A percentile compares a stretch with the other conserved stretches of the same genome.
phyloP scores from a whole-genome alignment of 2,329 filamentous ascomycete genomes.

The Fusarium tanahbumbuense region DNA sequence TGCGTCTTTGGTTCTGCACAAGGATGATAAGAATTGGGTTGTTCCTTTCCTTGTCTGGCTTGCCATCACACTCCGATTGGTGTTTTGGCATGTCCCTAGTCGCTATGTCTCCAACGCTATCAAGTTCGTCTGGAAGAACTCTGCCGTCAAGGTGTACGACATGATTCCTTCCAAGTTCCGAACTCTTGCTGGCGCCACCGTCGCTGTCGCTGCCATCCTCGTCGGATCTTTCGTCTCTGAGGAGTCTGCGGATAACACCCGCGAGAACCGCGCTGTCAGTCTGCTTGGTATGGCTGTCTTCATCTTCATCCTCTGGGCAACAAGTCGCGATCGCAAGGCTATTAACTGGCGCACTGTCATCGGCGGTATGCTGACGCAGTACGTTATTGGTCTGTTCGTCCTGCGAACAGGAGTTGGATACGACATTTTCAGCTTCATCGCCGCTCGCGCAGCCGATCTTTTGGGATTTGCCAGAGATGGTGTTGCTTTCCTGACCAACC shows the following conservation, averaged over 20 bases:
- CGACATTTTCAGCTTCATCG: slow-evolving; percentile 93
- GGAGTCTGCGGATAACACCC: slow-evolving; percentile 80
- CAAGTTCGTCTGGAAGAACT: slow-evolving; percentile 74
- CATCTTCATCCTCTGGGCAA: slow-evolving; percentile 73
- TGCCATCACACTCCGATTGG: slow-evolving; percentile 75
- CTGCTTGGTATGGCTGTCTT: slow-evolving; percentile 82
- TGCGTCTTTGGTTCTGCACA: slow-evolving; percentile 77
- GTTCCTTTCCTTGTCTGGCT: slow-evolving; percentile 87
- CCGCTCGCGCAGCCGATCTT: slow-evolving; percentile 76
- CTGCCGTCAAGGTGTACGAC: slow-evolving; percentile 67
- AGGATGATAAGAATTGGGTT: slow-evolving; percentile 80
- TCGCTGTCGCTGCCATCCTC: slow-evolving; percentile 79
- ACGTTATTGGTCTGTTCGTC: slow-evolving; percentile 89
- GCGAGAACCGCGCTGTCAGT: slow-evolving; percentile 82
- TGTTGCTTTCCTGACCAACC: slow-evolving; percentile 71
- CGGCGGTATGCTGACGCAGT: slow-evolving; percentile 88
- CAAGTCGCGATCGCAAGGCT: slow-evolving; percentile 74
- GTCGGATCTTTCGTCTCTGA: slow-evolving; percentile 80
- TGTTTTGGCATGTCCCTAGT: slow-evolving; percentile 79
- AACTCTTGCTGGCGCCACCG: slow-evolving; percentile 69
- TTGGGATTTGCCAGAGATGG: slow-evolving; percentile 81
- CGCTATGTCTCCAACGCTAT: slow-evolving; percentile 74
- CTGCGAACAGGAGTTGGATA: slow-evolving; percentile 82
- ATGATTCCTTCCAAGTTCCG: slow-evolving; percentile 75
- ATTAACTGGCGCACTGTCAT: slow-evolving; percentile 85